Conservation (phyloP, 129 eudicot genomes). For the Pseudognaphalium luteoalbum region DNA sequence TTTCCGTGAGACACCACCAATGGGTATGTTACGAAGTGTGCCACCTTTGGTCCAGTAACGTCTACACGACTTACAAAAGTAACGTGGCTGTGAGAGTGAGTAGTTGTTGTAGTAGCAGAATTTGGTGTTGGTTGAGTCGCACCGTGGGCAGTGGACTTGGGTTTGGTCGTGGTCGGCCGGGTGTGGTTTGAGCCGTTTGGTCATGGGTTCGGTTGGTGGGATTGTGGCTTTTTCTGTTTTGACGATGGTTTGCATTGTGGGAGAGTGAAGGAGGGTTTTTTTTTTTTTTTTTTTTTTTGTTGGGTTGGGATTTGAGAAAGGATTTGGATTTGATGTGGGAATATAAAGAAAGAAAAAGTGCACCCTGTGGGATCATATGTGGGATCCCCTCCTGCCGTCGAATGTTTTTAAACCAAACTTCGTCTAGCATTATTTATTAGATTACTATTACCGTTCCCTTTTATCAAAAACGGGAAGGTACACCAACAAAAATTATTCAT, state of each 20-base stretch:
- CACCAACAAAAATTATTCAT: too few relatives aligned
- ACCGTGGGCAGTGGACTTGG: constrained; percentile 70
- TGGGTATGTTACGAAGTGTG: constrained; percentile 86
- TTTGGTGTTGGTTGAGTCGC: constrained; percentile 85
- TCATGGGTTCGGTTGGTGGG: constrained; percentile 14
- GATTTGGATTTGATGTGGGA: neutral
- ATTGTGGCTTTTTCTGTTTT: neutral
- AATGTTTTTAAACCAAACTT: too few relatives aligned
- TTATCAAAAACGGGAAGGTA: too few relatives aligned
- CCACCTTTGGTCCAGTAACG: constrained; percentile 98
- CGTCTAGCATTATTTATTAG: too few relatives aligned
- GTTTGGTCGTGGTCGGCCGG: constrained; percentile 41
- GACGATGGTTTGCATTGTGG: neutral
- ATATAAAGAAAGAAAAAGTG: constrained; percentile 21
- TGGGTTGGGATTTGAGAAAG: neutral
- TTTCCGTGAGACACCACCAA: constrained; percentile 82
- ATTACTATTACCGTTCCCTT: too few relatives aligned
- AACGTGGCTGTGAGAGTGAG: constrained; percentile 86
- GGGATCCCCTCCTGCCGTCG: neutral
- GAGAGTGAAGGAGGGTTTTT: neutral
- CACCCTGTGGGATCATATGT: neutral
- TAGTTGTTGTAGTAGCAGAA: constrained; percentile 98
- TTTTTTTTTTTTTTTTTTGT: too few relatives aligned
- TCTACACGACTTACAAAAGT: constrained; percentile 87
- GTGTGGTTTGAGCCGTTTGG: constrained; percentile 9